These are phyloP conservation scores for Blepharisma stoltei DNA, from an alignment of 73 alveolate genomes.

Conservation along the genomic window DNA sequence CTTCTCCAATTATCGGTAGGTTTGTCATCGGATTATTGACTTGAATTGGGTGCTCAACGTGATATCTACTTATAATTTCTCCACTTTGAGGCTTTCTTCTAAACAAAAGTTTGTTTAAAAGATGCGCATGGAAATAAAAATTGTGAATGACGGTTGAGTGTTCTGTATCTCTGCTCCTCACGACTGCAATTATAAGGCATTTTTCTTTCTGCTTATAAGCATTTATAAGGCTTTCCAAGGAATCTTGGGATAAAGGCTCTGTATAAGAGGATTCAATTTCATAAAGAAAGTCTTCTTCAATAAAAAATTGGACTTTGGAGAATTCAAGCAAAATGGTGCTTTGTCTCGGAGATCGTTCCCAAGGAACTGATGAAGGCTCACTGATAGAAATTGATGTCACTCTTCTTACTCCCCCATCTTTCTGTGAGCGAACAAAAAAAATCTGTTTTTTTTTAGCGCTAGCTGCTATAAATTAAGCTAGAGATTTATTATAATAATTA, in stretches of 20 bases:
- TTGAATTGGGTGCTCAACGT: conserved; percentile 34
- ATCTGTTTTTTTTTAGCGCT: too few relatives aligned
- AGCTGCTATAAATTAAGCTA: too few relatives aligned
- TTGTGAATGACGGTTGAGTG: background rate
- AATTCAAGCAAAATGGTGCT: too few relatives aligned
- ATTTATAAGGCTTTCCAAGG: background rate
- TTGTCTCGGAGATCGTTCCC: too few relatives aligned
- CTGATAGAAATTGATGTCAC: too few relatives aligned
- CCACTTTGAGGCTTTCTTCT: background rate
- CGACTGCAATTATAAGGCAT: background rate
- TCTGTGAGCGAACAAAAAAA: too few relatives aligned
- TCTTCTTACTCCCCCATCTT: too few relatives aligned
- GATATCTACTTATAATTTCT: conserved; percentile 42
- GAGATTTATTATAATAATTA: too few relatives aligned
- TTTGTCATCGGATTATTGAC: conserved; percentile 46
- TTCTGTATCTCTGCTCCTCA: conserved; percentile 9
- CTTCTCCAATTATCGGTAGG: conserved; percentile 49
- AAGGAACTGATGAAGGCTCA: too few relatives aligned
- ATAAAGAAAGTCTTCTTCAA: too few relatives aligned
- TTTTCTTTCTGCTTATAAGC: background rate
- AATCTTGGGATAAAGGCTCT: conserved; percentile 29
- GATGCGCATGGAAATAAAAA: conserved; percentile 10
- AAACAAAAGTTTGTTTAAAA: conserved; percentile 12
- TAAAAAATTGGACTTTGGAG: too few relatives aligned
- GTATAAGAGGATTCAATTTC: too few relatives aligned